A percentile compares a stretch with the other conserved stretches of the same genome.
Conservation (phyloP, 2,329 filamentous ascomycete species). For the Fonsecaea pedrosoi region DNA sequence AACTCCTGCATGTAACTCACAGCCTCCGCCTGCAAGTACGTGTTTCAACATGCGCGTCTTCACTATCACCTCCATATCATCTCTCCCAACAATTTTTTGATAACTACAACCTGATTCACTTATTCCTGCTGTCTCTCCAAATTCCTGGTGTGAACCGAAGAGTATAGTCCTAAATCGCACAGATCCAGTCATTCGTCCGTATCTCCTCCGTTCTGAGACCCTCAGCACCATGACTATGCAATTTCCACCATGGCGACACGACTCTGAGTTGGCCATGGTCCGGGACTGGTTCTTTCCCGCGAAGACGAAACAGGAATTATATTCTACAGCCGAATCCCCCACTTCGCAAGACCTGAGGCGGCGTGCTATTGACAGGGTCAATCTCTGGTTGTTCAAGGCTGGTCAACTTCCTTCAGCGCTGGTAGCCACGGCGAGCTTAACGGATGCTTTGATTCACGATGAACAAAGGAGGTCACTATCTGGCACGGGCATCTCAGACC, state of each 20-base stretch:
- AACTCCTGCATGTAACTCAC: neutral
- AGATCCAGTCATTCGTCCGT: neutral
- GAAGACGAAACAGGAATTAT: slow-evolving; percentile 34
- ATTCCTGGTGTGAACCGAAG: neutral
- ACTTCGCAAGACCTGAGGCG: slow-evolving; percentile 34
- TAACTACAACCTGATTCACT: neutral
- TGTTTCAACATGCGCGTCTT: neutral
- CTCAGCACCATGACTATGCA: slow-evolving; percentile 25
- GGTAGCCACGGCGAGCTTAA: slow-evolving; percentile 37
- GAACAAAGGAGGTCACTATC: slow-evolving; percentile 18
- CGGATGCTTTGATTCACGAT: slow-evolving; percentile 39
- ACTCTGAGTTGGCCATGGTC: slow-evolving; percentile 40
- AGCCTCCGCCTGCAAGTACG: neutral
- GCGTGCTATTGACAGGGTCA: slow-evolving; percentile 37
- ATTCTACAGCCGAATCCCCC: slow-evolving; percentile 10
- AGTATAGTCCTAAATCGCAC: neutral
- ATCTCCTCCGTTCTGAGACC: neutral
- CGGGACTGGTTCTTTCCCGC: slow-evolving; percentile 40
- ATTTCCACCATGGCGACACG: slow-evolving; percentile 37
- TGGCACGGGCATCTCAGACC: slow-evolving; percentile 30
- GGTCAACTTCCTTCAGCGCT: slow-evolving; percentile 34
- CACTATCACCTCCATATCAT: neutral
- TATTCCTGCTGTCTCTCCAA: neutral
- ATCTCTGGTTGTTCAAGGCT: slow-evolving; percentile 39
- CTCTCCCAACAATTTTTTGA: neutral